Evolutionary conservation across 257 asterid species (phyloP).

Genomic region (Penstemon eatonii): DNA sequence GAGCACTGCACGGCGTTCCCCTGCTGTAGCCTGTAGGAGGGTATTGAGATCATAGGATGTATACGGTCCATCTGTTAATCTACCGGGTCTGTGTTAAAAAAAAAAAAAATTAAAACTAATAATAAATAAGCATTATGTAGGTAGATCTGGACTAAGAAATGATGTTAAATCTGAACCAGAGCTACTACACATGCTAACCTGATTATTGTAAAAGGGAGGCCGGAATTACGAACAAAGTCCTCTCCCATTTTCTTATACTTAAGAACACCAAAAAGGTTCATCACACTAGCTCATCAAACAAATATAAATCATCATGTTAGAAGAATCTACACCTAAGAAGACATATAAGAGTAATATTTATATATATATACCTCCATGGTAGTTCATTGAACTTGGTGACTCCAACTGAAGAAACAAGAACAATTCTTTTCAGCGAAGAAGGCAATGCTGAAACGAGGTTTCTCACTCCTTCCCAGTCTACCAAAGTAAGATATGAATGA

Average conservation of each 20-base stretch:
- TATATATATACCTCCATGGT: constrained; percentile 77
- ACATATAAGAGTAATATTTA: neutral
- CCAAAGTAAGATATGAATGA: constrained; percentile 21
- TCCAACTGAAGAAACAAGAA: constrained; percentile 92
- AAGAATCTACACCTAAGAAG: neutral
- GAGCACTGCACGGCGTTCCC: constrained; percentile 93
- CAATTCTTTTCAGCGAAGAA: constrained; percentile 63
- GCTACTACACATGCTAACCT: constrained; percentile 40
- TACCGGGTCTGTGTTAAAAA: constrained; percentile 61
- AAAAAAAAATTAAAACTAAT: neutral
- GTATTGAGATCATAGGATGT: constrained; percentile 94
- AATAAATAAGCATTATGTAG: neutral
- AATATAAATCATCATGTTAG: constrained; percentile 13
- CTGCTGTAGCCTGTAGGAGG: constrained; percentile 90
- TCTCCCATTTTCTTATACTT: constrained; percentile 99
- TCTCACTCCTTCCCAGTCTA: constrained; percentile 97
- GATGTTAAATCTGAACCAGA: constrained; percentile 1
- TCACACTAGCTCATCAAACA: constrained; percentile 48
- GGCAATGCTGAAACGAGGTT: constrained; percentile 80
- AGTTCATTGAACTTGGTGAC: constrained; percentile 84
- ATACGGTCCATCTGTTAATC: constrained; percentile 96
- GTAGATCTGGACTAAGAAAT: neutral
- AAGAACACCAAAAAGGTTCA: constrained; percentile 94
- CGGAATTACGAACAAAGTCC: constrained; percentile 85
- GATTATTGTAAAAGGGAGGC: constrained; percentile 84